These are phyloP conservation scores for Aspergillus neoniger DNA, from an alignment of 2,329 filamentous ascomycete species.

Conservation along the genomic window DNA sequence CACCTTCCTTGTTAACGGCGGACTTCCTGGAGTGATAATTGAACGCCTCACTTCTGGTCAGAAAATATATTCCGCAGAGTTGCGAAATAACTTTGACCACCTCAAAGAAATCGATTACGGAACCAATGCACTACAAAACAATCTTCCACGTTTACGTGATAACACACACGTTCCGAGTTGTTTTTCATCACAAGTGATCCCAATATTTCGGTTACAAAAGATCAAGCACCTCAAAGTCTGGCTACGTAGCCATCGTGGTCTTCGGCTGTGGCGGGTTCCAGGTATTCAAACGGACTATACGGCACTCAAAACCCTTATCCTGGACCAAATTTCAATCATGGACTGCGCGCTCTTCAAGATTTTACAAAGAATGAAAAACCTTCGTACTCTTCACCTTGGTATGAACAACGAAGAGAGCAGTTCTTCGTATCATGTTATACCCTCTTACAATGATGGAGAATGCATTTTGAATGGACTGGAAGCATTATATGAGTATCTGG, in stretches of 20 bases:
- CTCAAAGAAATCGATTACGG: background rate
- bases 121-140: background rate
- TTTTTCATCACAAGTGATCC: background rate
- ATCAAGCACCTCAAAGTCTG: background rate
- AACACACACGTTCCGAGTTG: background rate
- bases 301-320: background rate
- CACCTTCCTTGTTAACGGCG: background rate
- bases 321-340: background rate
- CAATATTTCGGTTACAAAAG: background rate
- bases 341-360: background rate
- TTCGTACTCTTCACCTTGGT: background rate
- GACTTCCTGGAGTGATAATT: background rate
- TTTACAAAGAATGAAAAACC: background rate
- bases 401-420: background rate
- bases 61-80: background rate
- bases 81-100: background rate
- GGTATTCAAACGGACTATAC: background rate
- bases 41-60: background rate
- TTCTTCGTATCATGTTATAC: too few species aligned
- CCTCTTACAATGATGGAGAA: too few species aligned
- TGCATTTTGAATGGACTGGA: background rate
- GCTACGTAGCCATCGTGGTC: background rate
- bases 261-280: background rate
- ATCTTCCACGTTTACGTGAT: background rate
- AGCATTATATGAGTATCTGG: background rate